Evolutionary conservation across 1,284 basidiomycete species (phyloP).

Genomic region (Cryptococcus neoformans): DNA sequence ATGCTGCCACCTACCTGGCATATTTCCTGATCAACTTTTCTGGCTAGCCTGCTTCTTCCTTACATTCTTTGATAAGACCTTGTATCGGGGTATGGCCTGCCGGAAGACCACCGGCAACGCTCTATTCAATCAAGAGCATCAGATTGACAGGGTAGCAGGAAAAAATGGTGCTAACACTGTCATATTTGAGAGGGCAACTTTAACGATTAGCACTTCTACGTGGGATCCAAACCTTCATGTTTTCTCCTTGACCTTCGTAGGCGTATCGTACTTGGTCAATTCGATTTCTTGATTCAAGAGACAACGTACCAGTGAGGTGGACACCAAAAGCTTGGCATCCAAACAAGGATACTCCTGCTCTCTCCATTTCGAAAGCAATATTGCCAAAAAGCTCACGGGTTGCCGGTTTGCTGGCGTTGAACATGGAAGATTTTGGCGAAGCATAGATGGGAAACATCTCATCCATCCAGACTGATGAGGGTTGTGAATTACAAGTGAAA

Average conservation of each 20-base stretch:
- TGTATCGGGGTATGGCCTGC: conserved; percentile 69
- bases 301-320: conserved; percentile 29
- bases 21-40: conserved; percentile 59
- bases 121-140: conserved; percentile 12
- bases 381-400: conserved; percentile 49
- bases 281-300: not conserved
- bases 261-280: conserved; percentile 10
- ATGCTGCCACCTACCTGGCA: conserved; percentile 56
- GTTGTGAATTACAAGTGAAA: not conserved
- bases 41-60: conserved; percentile 79
- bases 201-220: conserved; percentile 60
- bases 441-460: conserved; percentile 79
- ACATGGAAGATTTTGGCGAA: conserved; percentile 54
- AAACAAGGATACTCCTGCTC: conserved; percentile 71
- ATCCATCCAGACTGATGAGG: conserved; percentile 62
- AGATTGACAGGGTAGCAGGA: not conserved
- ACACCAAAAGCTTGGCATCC: conserved; percentile 73
- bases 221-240: conserved; percentile 76
- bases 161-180: conserved; percentile 20
- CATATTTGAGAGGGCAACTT: conserved; percentile 12
- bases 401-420: conserved; percentile 33
- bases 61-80: conserved; percentile 80
- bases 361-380: conserved; percentile 72
- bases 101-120: conserved; percentile 54
- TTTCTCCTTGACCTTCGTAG: conserved; percentile 33